These are phyloP conservation scores for Rutidosis leptorrhynchoides DNA, from an alignment of 129 eudicot species.

Conservation along the genomic window DNA sequence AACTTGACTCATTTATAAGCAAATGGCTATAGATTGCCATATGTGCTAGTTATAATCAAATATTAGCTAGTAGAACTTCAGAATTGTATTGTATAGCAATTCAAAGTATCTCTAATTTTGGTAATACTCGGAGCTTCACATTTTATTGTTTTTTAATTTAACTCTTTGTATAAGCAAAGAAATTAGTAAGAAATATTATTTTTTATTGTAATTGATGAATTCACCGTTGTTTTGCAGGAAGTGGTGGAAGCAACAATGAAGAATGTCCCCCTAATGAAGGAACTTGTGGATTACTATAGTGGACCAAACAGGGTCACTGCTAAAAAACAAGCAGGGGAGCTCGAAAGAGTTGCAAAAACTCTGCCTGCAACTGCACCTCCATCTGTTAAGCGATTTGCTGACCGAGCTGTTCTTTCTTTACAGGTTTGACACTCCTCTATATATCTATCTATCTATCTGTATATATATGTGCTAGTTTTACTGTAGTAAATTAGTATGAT, in stretches of 20 bases:
- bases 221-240: conserved; percentile 45
- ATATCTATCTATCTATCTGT: neutral
- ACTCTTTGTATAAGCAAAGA: neutral
- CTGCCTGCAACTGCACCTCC: conserved; percentile 66
- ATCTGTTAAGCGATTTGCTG: conserved; percentile 69
- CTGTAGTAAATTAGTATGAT: neutral
- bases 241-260: conserved; percentile 67
- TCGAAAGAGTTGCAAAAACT: conserved; percentile 89
- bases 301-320: conserved; percentile 90
- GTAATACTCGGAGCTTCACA: neutral
- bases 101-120: neutral
- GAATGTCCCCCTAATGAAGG: conserved; percentile 66
- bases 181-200: neutral
- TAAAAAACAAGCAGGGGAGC: conserved; percentile 71
- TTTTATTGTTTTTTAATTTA: neutral
- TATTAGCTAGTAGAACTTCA: conserved; percentile 6
- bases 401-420: conserved; percentile 77
- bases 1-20: neutral
- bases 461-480: neutral
- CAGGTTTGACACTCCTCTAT: conserved; percentile 45
- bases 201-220: neutral
- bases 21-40: neutral
- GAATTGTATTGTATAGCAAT: conserved; percentile 3
- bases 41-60: neutral
- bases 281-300: conserved; percentile 69